phyloP scores from a whole-genome alignment of 1,284 basidiomycete species.

The Pisolithus thermaeus region DNA sequence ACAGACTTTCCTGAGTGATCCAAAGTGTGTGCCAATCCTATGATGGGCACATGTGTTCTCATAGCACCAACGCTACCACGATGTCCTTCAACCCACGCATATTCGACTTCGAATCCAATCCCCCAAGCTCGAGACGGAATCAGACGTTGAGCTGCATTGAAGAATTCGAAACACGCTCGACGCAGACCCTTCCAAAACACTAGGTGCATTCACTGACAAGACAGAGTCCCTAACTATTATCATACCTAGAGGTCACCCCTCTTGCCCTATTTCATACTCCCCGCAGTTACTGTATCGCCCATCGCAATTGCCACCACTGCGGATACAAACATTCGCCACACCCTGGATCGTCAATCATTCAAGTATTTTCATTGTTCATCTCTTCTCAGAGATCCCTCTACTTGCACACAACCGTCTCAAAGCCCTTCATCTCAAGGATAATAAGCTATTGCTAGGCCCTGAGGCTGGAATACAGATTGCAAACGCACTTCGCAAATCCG shows the following conservation, averaged over 20 bases:
- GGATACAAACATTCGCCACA: too few relatives aligned
- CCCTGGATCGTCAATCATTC: conserved; percentile 63
- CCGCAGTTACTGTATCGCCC: too few relatives aligned
- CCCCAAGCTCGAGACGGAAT: conserved; percentile 57
- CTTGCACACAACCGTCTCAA: conserved; percentile 74
- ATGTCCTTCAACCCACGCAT: conserved; percentile 10
- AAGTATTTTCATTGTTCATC: conserved; percentile 96
- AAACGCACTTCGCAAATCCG: conserved; percentile 77
- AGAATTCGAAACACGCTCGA: conserved; percentile 96
- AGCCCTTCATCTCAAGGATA: conserved; percentile 92
- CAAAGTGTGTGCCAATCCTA: too few relatives aligned
- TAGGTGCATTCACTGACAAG: too few relatives aligned
- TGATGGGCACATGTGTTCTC: too few relatives aligned
- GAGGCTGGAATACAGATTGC: conserved; percentile 86
- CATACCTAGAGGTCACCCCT: too few relatives aligned
- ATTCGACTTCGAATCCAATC: conserved; percentile 25
- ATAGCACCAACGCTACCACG: too few relatives aligned
- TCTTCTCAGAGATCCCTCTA: conserved; percentile 93
- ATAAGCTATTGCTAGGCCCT: conserved; percentile 95
- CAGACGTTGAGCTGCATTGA: conserved; percentile 76
- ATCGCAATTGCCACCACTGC: too few relatives aligned
- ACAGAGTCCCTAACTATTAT: too few relatives aligned
- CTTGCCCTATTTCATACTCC: too few relatives aligned
- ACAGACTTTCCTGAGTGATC: too few relatives aligned
- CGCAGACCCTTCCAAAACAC: conserved; percentile 15